Conservation (phyloP, 2,329 filamentous ascomycete species). For the Periconia macrospinosa region DNA sequence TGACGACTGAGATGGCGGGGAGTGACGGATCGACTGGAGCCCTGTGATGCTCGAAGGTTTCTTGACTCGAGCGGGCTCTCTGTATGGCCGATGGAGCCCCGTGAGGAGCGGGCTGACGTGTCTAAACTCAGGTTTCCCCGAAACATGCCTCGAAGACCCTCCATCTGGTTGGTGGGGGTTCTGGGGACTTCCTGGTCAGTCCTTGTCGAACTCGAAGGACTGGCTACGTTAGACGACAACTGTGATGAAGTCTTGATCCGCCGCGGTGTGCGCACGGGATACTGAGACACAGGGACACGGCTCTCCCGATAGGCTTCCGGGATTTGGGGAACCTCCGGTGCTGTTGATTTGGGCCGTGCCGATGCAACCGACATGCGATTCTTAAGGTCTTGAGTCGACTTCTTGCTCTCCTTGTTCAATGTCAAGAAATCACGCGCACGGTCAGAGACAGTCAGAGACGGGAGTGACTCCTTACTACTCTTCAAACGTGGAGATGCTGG, state of each 20-base stretch:
- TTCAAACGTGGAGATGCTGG: constrained; percentile 32
- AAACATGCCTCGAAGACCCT: constrained; percentile 25
- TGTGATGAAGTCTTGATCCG: constrained; percentile 7
- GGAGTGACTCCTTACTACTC: constrained; percentile 21
- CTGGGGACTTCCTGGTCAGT: constrained; percentile 12
- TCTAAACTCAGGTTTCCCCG: constrained; percentile 10
- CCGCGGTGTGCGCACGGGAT: constrained; percentile 10
- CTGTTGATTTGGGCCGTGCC: constrained; percentile 10
- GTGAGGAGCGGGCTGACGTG: constrained; percentile 10
- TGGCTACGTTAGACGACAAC: constrained; percentile 16
- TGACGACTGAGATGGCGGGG: constrained; percentile 14
- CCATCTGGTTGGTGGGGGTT: constrained; percentile 17
- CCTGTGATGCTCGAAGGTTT: background rate
- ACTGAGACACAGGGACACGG: background rate
- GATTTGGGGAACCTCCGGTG: constrained; percentile 25
- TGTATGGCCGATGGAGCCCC: constrained; percentile 16
- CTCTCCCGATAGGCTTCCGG: constrained; percentile 11
- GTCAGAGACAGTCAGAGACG: constrained; percentile 20
- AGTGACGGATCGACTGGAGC: background rate
- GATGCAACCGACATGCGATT: constrained; percentile 36
- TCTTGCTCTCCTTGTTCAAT: constrained; percentile 24
- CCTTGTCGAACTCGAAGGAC: constrained; percentile 11
- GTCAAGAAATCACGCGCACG: constrained; percentile 35
- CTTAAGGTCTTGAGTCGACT: constrained; percentile 30
- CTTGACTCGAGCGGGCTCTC: constrained; percentile 10